These are phyloP conservation scores for Patellifolia procumbens DNA, from an alignment of 179 eudicot genomes.

Conservation along the genomic window DNA sequence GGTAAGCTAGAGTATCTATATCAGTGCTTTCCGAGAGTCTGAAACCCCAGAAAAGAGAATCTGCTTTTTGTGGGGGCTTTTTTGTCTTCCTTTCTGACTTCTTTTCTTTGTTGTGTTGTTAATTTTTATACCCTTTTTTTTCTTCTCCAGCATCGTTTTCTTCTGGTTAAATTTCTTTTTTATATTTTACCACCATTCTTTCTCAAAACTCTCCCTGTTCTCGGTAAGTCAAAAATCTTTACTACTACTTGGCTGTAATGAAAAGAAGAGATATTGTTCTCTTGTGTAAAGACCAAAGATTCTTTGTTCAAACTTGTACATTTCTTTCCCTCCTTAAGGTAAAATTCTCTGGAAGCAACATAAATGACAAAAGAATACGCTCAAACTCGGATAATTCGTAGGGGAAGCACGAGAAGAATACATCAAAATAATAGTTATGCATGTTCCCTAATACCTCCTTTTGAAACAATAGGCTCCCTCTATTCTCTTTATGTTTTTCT, in stretches of 20 bases:
- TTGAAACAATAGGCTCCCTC: too few species aligned
- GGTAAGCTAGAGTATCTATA: background rate
- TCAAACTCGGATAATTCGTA: too few species aligned
- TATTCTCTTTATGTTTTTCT: too few species aligned
- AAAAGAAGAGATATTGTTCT: conserved; percentile 23
- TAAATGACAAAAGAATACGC: too few species aligned
- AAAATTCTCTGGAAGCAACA: background rate
- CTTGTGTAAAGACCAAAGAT: conserved; percentile 9
- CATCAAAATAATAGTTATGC: too few species aligned
- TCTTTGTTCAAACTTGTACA: background rate
- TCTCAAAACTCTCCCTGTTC: background rate
- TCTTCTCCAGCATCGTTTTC: conserved; percentile 17
- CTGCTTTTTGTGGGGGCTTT: conserved; percentile 26
- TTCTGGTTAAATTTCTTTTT: background rate
- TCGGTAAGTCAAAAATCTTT: background rate
- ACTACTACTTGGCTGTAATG: background rate
- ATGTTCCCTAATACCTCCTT: too few species aligned
- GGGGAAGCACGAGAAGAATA: too few species aligned
- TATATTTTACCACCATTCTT: background rate
- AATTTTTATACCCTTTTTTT: background rate
- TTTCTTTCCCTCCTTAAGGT: background rate
- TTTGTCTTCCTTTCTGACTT: conserved; percentile 15
- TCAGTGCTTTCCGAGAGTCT: conserved; percentile 16
- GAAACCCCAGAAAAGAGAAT: conserved; percentile 27
- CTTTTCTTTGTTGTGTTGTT: background rate